phyloP scores from a whole-genome alignment of 208 protist genomes.

The Leishmania amazonensis region DNA sequence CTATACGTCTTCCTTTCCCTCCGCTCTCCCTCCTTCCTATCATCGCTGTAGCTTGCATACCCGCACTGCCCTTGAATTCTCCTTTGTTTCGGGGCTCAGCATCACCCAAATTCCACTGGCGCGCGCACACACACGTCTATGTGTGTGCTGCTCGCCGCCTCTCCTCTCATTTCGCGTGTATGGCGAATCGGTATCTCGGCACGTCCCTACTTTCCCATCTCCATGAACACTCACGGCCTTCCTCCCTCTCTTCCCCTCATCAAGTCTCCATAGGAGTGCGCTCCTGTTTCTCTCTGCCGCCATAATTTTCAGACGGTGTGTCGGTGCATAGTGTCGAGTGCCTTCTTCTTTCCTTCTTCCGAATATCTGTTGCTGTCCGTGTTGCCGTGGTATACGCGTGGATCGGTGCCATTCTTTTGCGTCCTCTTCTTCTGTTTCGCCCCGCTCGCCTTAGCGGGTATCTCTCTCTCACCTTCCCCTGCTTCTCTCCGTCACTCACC shows the following conservation, averaged over 20 bases:
- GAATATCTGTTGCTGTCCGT: background rate
- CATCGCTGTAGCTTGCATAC: background rate
- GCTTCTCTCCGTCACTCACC: background rate
- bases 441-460: background rate
- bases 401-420: background rate
- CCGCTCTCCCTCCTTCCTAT: background rate
- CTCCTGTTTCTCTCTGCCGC: conserved; percentile 5
- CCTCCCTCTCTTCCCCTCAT: background rate
- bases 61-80: background rate
- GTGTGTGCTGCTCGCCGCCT: background rate
- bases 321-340: background rate
- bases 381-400: background rate
- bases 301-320: background rate
- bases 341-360: background rate
- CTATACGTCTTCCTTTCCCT: background rate
- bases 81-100: background rate
- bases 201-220: background rate
- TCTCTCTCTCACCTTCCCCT: background rate
- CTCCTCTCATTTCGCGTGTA: background rate
- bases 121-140: background rate
- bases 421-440: too few relatives aligned
- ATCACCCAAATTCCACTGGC: background rate
- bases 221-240: background rate
- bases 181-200: background rate
- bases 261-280: background rate